Evolutionary conservation across 768 basidiomycete genomes (phyloP).

Genomic region (Suillus paluster): DNA sequence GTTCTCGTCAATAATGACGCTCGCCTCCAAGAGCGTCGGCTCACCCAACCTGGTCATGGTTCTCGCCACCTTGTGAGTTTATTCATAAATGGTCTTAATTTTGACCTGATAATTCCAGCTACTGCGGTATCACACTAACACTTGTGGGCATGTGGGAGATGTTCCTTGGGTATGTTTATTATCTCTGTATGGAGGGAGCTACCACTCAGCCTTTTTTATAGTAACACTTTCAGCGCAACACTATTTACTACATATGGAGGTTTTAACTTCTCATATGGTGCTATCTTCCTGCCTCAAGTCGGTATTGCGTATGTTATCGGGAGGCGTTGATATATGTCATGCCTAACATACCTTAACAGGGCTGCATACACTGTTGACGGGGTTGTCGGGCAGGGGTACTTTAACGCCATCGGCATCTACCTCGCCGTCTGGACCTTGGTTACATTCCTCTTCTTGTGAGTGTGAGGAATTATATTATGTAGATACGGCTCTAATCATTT

Average conservation of each 20-base stretch:
- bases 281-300: slow-evolving; percentile 27
- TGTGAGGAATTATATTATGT: neutral
- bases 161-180: slow-evolving; percentile 28
- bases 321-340: neutral
- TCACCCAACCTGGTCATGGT: slow-evolving; percentile 29
- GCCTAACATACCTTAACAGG: slow-evolving; percentile 16
- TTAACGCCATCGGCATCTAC: slow-evolving; percentile 28
- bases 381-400: slow-evolving; percentile 25
- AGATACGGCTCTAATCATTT: neutral
- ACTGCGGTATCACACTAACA: slow-evolving; percentile 32
- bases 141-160: slow-evolving; percentile 35
- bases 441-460: slow-evolving; percentile 29
- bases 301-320: slow-evolving; percentile 25
- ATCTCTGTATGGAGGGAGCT: neutral
- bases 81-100: neutral
- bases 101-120: slow-evolving; percentile 20
- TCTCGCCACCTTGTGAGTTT: slow-evolving; percentile 29
- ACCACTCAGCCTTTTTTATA: slow-evolving; percentile 15
- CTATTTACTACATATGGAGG: slow-evolving; percentile 32
- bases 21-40: slow-evolving; percentile 20
- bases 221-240: slow-evolving; percentile 32
- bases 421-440: slow-evolving; percentile 31
- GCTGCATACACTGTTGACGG: slow-evolving; percentile 28
- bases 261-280: slow-evolving; percentile 33
- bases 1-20: slow-evolving; percentile 30